phyloP scores from a whole-genome alignment of 176 grass and related monocot genomes.

The Oryza officinalis region DNA sequence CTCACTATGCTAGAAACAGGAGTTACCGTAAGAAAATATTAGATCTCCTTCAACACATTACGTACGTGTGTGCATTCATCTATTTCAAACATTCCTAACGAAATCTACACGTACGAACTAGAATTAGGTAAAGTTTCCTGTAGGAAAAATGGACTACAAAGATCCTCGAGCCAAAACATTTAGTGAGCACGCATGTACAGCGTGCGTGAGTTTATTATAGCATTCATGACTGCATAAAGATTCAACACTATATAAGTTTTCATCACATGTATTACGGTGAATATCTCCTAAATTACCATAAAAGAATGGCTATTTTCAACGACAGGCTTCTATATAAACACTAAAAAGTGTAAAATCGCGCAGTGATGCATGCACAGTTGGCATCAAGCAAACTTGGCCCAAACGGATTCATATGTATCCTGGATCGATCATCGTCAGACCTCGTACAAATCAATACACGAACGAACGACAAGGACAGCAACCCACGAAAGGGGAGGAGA shows the following conservation, averaged over 20 bases:
- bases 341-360: background rate
- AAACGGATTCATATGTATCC: background rate
- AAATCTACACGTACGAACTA: background rate
- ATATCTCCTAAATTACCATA: background rate
- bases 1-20: background rate
- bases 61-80: background rate
- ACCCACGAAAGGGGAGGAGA: background rate
- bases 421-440: background rate
- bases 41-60: background rate
- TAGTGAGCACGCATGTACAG: background rate
- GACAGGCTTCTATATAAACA: background rate
- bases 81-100: background rate
- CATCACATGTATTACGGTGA: background rate
- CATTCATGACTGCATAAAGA: background rate
- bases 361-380: background rate
- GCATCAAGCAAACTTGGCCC: background rate
- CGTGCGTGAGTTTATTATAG: background rate
- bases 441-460: background rate
- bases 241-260: background rate
- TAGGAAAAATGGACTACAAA: background rate
- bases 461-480: background rate
- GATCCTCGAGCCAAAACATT: background rate
- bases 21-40: background rate
- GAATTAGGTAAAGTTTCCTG: background rate
- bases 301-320: background rate